Base-by-base conservation (phyloP, 2,329 filamentous ascomycete species). In the Diaporthe vaccinii region DNA sequence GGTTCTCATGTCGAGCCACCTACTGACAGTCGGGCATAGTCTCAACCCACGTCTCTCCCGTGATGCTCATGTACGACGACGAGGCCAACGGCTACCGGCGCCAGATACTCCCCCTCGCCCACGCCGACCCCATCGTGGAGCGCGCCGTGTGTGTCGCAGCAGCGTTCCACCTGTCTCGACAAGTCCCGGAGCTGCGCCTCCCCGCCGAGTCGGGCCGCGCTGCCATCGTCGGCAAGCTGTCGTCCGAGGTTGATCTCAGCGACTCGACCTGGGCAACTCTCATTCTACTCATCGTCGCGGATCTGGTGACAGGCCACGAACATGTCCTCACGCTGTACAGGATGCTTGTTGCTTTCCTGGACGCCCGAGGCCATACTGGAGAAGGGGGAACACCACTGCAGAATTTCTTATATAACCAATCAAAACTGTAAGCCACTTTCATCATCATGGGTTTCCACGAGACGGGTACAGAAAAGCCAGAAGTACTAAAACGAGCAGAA, bases 31-130 rank as follows among this genome's bases (percentile, higher is more conserved):
- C 3, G 4, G 17, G 8, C 1, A 36, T 31, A 76, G 75, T 76
- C 59, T 61, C 53, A 5, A 57, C 68, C n/a, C 39, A 76, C 49
- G 75, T 76, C 36, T 76, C 75, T 4, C 75, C 75, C 0, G 75
- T 76, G 10, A 76, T 76, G 75, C 65, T 76, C 44, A 67, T 76
- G 73, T 76, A 74, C 41, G 75, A 76, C 31, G 75, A 72, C 3
- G 73, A 73, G n/a, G 51, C 73, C 41, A 76, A 76, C 59, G 75
- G 75, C 25, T 76, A 76, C 15, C 25, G 75, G 4, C 68, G 74
- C n/a, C 72, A 76, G 34, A 72, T 76, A n/a, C 53, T 76, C 0
- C 75, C 75, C 20, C 73, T 76, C n/a, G 68, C 75, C 3, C 73
- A 75, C 17, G 65, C 67, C 2, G 68, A 69, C 15, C 75, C 75